Conservation (phyloP, 768 basidiomycete genomes). For the Psilocybe sp. region DNA sequence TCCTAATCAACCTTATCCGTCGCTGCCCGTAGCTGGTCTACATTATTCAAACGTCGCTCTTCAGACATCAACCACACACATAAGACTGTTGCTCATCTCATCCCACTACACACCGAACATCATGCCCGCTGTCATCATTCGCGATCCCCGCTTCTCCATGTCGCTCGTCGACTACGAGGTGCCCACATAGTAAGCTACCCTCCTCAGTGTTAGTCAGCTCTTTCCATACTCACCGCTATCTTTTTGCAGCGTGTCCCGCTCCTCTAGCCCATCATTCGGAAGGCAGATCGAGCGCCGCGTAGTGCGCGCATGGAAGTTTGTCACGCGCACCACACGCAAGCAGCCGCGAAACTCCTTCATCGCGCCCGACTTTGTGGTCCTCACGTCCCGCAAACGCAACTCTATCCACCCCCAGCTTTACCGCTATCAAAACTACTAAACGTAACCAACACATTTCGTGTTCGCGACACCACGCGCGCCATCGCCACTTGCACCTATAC, state of each 20-base stretch:
- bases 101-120: neutral
- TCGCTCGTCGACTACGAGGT: constrained; percentile 19
- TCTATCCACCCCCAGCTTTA: constrained; percentile 27
- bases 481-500: no score
- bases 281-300: constrained; percentile 57
- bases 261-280: constrained; percentile 28
- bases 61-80: constrained; percentile 3
- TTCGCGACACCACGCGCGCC: no score
- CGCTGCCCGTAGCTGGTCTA: constrained; percentile 18
- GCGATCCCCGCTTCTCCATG: constrained; percentile 29
- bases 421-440: constrained; percentile 8
- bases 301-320: constrained; percentile 57
- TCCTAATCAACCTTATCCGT: neutral
- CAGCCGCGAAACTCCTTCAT: constrained; percentile 50
- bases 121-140: constrained; percentile 22
- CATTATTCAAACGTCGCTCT: neutral
- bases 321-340: constrained; percentile 53
- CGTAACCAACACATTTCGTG: no score
- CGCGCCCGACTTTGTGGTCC: constrained; percentile 59
- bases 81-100: neutral
- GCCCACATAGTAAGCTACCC: constrained; percentile 8
- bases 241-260: constrained; percentile 4
- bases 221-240: neutral
- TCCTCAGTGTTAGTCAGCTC: neutral
- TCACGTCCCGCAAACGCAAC: constrained; percentile 56